Conservation (phyloP, 2,329 filamentous ascomycete genomes). For the Juglanconis sp. region DNA sequence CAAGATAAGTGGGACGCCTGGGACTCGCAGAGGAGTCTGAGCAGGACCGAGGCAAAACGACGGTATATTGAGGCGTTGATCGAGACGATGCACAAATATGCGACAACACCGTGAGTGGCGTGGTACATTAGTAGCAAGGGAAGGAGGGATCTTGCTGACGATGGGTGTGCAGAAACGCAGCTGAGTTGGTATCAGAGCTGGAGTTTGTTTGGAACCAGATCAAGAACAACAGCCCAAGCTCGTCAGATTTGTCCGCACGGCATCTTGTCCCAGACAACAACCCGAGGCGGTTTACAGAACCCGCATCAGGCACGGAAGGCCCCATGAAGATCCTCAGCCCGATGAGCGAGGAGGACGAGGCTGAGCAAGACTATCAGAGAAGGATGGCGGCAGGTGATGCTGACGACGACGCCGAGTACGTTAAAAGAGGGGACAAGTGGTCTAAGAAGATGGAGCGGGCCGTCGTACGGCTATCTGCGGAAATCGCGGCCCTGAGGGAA, state of each 20-base stretch:
- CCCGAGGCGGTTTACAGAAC: slow-evolving; percentile 45
- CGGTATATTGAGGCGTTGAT: slow-evolving; percentile 92
- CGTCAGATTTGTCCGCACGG: slow-evolving; percentile 56
- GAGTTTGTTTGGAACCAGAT: slow-evolving; percentile 99
- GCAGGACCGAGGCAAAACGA: slow-evolving; percentile 88
- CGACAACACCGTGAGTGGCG: slow-evolving; percentile 68
- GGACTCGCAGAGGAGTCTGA: slow-evolving; percentile 81
- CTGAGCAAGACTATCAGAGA: slow-evolving; percentile 52
- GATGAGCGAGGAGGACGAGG: slow-evolving; percentile 79
- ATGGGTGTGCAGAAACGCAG: slow-evolving; percentile 59
- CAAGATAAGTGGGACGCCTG: slow-evolving; percentile 87
- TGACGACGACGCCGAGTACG: slow-evolving; percentile 36
- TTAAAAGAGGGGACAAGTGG: slow-evolving; percentile 59
- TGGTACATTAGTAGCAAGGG: not conserved
- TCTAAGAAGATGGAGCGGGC: slow-evolving; percentile 79
- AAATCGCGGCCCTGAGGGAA: slow-evolving; percentile 87
- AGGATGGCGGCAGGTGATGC: slow-evolving; percentile 39
- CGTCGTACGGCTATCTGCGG: slow-evolving; percentile 83
- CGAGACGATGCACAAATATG: slow-evolving; percentile 95
- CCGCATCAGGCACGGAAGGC: slow-evolving; percentile 47
- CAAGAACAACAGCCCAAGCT: slow-evolving; percentile 74
- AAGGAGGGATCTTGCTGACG: slow-evolving; percentile 1
- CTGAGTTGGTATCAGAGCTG: slow-evolving; percentile 87
- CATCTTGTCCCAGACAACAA: slow-evolving; percentile 33
- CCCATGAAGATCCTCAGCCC: slow-evolving; percentile 74